Base-by-base conservation (phyloP, 257 asterid species). In the Thymus quinquecostatus region DNA sequence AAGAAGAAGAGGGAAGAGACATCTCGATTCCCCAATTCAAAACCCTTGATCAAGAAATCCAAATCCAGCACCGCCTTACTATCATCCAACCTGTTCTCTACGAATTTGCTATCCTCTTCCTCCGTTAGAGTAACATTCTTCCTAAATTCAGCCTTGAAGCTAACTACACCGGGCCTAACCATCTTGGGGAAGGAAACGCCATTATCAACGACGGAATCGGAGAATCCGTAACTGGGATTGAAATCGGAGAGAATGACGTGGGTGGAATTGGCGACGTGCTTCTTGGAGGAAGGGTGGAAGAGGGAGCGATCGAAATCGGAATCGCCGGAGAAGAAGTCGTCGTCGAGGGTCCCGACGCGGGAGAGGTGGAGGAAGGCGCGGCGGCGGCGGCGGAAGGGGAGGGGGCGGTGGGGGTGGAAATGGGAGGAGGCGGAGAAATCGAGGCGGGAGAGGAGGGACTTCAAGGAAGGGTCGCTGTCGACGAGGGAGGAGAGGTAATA, bases 281-380 rank as follows among this genome's bases (percentile, higher is more conserved):
- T 82, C 9, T 70, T 84, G 3, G 86, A 36, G 47, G 89, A 59
- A 7, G 96, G 89, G 43, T 84, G 81, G 56, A 90, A 90, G 5
- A 90, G 72, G 3, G 96, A 87, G 69, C 94, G 92, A 38, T 90
- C 98, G 21, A 86, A 81, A 77, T 92, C 95, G 0, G 92, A 82
- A 71, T 92, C 97, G 1, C 95, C 95, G 41, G 96, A 90, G 82
- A 92, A 90, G 83, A 92, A 92, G 64, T 90, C 98, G 45, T 92
- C 97, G 56, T 92, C 95, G 1, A 90, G 91, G 60, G 92, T 86
- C 13, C 95, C 96, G 13, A 90, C 89, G 55, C 86, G 95, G n/a
- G 97, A 85, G 72, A 92, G 90, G 68, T 92, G 98, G 21, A 92
- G 92, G 55, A 90, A 92, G 30, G 97, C 85, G 59, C 97, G 91